Evolutionary conservation across 2,329 filamentous ascomycete species (phyloP), one percentile per base, ranked within the genome.

Genomic region (Podosphaera leucotricha): DNA sequence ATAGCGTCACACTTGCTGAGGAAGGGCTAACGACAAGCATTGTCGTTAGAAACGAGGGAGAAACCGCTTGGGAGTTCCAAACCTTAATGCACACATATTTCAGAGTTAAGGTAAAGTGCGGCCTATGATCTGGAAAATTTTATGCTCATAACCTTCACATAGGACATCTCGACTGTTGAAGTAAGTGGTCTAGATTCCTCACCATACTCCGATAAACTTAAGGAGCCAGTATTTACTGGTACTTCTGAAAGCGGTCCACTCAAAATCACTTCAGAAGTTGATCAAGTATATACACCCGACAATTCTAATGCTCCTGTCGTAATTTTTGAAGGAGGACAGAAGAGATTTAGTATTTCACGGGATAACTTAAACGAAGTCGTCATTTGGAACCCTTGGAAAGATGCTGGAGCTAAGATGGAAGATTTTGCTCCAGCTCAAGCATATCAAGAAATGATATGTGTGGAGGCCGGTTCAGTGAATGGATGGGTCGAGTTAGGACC

Each of bases 361-460:
- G 84, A 94, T 61, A 86, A 84, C 52, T 69, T 98, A 52, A 71
- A 72, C 49, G 83, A 95, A 52, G 77, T 90, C 15, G 87, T 94
- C 1, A 80, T 95, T 24, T 98, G 90, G 90, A 98, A 98, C 62
- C 90, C 90, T 1, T 94, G 87, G 85, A 68, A 70, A 36, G 82
- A 86, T 50, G 92, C 92, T 66, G 75, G 82, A 1, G 72, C 75
- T 53, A 70, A 70, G 4, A 92, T 93, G 64, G 75, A 66, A 43
- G 90, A 98, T 61, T 94, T 95, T 59, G 72, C 71, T 46, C 90
- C 90, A 42, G 80, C 92, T 57, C 80, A 86, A 44, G 90, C 81
- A 33, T 95, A 79, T 67, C 83, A 83, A 67, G 74, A 84, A 47
- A 94, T 95, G 83, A 66, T 98, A 38, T 95, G 90, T 58, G 73